Evolutionary conservation across 441 rosid species (phyloP).

Genomic region (Populus trichocarpa): DNA sequence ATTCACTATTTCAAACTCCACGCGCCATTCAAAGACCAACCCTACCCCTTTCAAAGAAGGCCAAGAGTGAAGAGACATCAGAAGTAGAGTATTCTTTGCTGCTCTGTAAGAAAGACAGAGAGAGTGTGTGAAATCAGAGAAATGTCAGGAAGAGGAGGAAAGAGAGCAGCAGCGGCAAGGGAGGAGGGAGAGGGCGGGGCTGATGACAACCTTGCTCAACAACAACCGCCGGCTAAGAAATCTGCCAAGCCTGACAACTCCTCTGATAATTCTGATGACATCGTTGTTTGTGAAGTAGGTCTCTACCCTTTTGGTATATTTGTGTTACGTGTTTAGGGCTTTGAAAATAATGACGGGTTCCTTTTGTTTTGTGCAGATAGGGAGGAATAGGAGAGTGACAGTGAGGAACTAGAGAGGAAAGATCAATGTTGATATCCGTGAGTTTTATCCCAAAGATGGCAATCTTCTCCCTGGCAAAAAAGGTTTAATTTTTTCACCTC

Average conservation of each 20-base stretch:
- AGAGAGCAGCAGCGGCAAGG: constrained; percentile 40
- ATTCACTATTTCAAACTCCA: too few species aligned
- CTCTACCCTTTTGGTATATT: not conserved
- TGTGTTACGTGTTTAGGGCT: constrained; percentile 10
- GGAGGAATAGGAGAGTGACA: constrained; percentile 78
- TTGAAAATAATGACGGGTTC: not conserved
- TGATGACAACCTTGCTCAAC: too few species aligned
- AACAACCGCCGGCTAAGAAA: constrained; percentile 68
- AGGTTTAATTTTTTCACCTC: constrained; percentile 33
- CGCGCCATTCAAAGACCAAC: too few species aligned
- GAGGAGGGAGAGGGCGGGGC: constrained; percentile 47
- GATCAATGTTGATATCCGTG: constrained; percentile 86
- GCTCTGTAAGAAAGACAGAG: constrained; percentile 16
- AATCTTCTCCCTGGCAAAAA: constrained; percentile 78
- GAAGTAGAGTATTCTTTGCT: not conserved
- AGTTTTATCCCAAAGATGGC: constrained; percentile 84
- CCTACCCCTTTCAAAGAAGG: too few species aligned
- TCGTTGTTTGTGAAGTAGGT: constrained; percentile 69
- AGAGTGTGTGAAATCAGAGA: constrained; percentile 20
- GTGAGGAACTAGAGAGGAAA: too few species aligned
- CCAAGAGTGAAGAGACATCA: too few species aligned
- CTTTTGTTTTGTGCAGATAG: constrained; percentile 44
- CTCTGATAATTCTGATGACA: constrained; percentile 52
- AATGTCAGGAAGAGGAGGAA: constrained; percentile 77
- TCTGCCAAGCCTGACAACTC: constrained; percentile 37